phyloP scores from a whole-genome alignment of 345 rosid species.

The Alliaria petiolata region DNA sequence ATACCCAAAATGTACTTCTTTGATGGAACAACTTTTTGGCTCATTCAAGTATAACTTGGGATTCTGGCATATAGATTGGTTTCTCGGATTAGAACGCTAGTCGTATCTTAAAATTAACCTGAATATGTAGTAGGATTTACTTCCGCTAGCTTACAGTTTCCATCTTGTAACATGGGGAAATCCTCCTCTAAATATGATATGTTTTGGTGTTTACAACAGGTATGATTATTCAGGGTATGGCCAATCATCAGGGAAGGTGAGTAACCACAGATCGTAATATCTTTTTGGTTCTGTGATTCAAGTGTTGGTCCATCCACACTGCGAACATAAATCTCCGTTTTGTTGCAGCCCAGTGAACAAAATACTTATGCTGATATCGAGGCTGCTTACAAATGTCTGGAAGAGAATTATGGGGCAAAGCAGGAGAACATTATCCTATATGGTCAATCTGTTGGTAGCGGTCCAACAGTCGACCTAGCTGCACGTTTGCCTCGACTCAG shows the following conservation, averaged over 20 bases:
- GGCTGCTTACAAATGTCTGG: conserved; percentile 91
- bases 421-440: conserved; percentile 87
- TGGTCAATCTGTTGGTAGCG: conserved; percentile 98
- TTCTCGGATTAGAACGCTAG: neutral
- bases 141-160: neutral
- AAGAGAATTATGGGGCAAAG: conserved; percentile 78
- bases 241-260: conserved; percentile 93
- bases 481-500: conserved; percentile 65
- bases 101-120: neutral
- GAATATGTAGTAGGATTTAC: neutral
- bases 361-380: conserved; percentile 93
- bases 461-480: conserved; percentile 87
- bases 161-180: neutral
- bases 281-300: conserved; percentile 2
- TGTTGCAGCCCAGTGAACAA: conserved; percentile 81
- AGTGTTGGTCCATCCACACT: neutral
- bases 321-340: neutral
- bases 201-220: conserved; percentile 50
- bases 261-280: conserved; percentile 2
- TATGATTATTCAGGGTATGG: conserved; percentile 98
- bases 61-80: neutral
- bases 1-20: neutral
- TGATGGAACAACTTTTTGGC: neutral
- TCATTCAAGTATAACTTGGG: conserved; percentile 4
- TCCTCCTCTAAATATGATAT: neutral